Evolutionary conservation across 345 rosid genomes (phyloP).

Genomic region (Hibiscus mutabilis): DNA sequence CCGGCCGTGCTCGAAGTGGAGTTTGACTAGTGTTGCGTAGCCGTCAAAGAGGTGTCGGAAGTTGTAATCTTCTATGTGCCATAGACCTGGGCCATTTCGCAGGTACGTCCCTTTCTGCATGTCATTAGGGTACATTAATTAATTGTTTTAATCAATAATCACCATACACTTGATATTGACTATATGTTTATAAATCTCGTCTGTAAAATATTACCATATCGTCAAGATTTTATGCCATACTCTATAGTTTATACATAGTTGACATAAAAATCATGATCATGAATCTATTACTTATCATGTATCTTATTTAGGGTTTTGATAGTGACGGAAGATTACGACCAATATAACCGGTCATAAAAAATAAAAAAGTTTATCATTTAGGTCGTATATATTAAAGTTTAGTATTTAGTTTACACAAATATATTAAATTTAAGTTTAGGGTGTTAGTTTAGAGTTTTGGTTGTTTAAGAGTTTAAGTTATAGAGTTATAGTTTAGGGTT

Average conservation of each 20-base stretch:
- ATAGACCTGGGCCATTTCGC: slow-evolving; percentile 88
- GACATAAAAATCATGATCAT: no score
- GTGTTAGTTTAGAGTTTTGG: no score
- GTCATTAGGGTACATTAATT: slow-evolving; percentile 4
- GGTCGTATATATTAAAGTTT: no score
- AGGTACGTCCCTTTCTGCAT: slow-evolving; percentile 90
- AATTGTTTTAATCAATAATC: background rate
- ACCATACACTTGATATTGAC: background rate
- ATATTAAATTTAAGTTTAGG: no score
- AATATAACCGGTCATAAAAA: no score
- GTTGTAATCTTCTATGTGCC: slow-evolving; percentile 72
- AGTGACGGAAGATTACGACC: no score
- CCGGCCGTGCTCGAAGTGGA: slow-evolving; percentile 58
- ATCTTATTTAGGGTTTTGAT: no score
- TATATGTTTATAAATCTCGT: background rate
- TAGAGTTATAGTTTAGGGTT: no score
- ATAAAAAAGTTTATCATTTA: no score
- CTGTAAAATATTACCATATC: background rate
- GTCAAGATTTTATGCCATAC: background rate
- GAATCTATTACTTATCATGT: no score
- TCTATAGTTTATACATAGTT: background rate
- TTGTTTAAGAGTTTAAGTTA: no score
- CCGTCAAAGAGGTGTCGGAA: slow-evolving; percentile 98
- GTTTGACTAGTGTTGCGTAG: slow-evolving; percentile 73
- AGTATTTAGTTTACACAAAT: no score